Evolutionary conservation across 2,329 filamentous ascomycete genomes (phyloP).

Genomic region (Colletotrichum tropicicola): DNA sequence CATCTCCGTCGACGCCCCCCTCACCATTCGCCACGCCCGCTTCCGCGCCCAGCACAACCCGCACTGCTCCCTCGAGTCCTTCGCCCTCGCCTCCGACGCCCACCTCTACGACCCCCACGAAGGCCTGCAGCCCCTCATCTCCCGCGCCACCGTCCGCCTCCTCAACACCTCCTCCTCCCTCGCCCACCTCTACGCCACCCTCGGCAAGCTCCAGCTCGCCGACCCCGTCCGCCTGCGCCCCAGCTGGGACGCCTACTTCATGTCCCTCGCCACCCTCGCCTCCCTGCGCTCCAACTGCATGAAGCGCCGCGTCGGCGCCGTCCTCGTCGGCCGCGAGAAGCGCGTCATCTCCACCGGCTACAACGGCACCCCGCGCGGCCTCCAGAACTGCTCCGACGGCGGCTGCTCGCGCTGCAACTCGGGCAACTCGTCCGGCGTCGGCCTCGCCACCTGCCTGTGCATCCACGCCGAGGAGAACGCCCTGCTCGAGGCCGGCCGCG

Average conservation of each 20-base stretch:
- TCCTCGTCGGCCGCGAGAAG: constrained; percentile 81
- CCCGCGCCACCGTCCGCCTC: constrained; percentile 83
- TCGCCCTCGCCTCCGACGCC: constrained; percentile 69
- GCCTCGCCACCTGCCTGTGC: constrained; percentile 88
- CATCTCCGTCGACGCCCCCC: constrained; percentile 89
- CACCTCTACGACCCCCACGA: constrained; percentile 75
- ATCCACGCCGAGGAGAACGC: constrained; percentile 99
- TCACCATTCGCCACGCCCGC: constrained; percentile 84
- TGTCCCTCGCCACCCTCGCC: constrained; percentile 92
- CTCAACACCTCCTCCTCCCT: constrained; percentile 84
- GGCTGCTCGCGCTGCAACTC: constrained; percentile 90
- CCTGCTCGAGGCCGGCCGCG: constrained; percentile 89
- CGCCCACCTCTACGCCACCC: constrained; percentile 74
- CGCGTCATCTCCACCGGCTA: constrained; percentile 96
- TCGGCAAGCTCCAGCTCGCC: constrained; percentile 79
- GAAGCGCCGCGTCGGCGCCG: constrained; percentile 95
- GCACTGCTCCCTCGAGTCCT: constrained; percentile 59
- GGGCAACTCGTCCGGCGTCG: constrained; percentile 73
- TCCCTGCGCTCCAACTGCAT: constrained; percentile 95
- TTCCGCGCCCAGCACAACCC: constrained; percentile 62
- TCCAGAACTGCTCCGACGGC: constrained; percentile 91
- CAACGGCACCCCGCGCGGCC: constrained; percentile 92
- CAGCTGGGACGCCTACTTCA: constrained; percentile 97
- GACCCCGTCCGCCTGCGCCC: constrained; percentile 84
- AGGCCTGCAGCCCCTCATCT: constrained; percentile 80